Conservation (phyloP, 768 basidiomycete species). For the Solioccasus polychromus region DNA sequence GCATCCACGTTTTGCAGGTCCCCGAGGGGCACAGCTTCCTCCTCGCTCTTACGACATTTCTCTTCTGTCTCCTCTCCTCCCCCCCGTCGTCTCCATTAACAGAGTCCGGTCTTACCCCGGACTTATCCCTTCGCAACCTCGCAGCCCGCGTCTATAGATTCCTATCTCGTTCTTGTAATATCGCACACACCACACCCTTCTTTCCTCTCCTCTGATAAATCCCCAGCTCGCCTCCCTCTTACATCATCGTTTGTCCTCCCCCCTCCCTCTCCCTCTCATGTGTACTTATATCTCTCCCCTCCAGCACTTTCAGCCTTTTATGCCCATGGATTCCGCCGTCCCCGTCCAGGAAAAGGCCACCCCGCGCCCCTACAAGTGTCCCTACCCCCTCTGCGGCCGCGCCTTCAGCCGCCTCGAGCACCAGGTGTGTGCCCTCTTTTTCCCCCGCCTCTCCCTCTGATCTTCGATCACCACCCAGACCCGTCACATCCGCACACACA, state of each 20-base stretch:
- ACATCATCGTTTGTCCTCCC: conserved; percentile 22
- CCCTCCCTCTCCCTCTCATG: conserved; percentile 17
- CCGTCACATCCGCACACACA: conserved; percentile 96
- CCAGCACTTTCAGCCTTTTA: conserved; percentile 10
- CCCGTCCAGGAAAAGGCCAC: conserved; percentile 37
- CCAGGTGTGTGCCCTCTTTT: conserved; percentile 55
- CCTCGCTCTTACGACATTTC: conserved; percentile 23
- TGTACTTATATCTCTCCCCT: conserved; percentile 30
- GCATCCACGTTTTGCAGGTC: conserved; percentile 26
- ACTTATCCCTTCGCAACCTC: conserved; percentile 22
- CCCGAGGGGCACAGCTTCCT: conserved; percentile 27
- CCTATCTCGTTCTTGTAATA: conserved; percentile 28
- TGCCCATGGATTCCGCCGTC: conserved; percentile 24
- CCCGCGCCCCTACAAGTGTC: conserved; percentile 93
- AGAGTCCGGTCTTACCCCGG: conserved; percentile 29
- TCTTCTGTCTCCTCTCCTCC: conserved; percentile 20
- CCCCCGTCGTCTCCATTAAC: conserved; percentile 22
- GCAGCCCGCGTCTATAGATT: conserved; percentile 23
- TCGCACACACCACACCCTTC: conserved; percentile 23
- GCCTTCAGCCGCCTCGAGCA: conserved; percentile 97
- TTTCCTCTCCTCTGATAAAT: conserved; percentile 21
- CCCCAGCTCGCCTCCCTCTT: conserved; percentile 9
- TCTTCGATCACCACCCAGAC: conserved; percentile 53
- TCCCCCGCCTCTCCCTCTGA: conserved; percentile 9
- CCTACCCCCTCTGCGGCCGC: conserved; percentile 85